A percentile compares a stretch with the other conserved stretches of the same genome.
These are phyloP conservation scores for Choanephora cucurbitarum DNA, from an alignment of 371 early-diverging fungal species.

Conservation along the genomic window DNA sequence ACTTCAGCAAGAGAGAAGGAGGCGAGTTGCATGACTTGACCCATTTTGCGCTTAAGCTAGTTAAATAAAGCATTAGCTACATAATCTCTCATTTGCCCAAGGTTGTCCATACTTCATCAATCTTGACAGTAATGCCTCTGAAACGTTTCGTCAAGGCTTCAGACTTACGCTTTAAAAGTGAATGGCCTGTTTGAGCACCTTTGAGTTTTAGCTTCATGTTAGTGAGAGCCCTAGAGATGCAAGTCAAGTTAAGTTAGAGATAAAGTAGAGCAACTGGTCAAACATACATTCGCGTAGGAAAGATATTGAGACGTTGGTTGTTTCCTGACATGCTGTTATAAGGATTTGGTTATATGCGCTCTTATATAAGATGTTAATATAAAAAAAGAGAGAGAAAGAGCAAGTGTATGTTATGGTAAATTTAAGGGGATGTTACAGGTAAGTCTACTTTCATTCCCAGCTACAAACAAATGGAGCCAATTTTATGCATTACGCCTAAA, in stretches of 20 bases:
- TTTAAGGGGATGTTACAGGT: background rate
- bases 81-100: background rate
- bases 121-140: conserved; percentile 92
- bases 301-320: conserved; percentile 72
- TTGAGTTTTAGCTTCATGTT: conserved; percentile 95
- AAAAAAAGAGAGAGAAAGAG: background rate
- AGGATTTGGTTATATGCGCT: too few relatives aligned
- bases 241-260: background rate
- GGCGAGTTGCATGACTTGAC: conserved; percentile 96
- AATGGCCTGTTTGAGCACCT: conserved; percentile 99
- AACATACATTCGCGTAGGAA: conserved; percentile 89
- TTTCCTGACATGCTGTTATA: conserved; percentile 61
- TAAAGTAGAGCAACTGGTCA: background rate
- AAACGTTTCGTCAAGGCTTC: conserved; percentile 98
- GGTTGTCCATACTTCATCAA: conserved; percentile 76
- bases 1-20: conserved; percentile 98
- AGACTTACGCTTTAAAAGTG: conserved; percentile 95
- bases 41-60: conserved; percentile 69
- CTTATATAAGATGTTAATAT: background rate
- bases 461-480: too few relatives aligned
- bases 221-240: conserved; percentile 90
- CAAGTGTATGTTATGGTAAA: background rate
- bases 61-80: conserved; percentile 1
- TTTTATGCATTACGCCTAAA: background rate
- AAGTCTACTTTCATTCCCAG: background rate